Percentiles rank a stretch among this genome's conserved stretches.
These are phyloP conservation scores for Metschnikowia amazonensis DNA, from an alignment of 805 yeast species.

Conservation along the genomic window DNA sequence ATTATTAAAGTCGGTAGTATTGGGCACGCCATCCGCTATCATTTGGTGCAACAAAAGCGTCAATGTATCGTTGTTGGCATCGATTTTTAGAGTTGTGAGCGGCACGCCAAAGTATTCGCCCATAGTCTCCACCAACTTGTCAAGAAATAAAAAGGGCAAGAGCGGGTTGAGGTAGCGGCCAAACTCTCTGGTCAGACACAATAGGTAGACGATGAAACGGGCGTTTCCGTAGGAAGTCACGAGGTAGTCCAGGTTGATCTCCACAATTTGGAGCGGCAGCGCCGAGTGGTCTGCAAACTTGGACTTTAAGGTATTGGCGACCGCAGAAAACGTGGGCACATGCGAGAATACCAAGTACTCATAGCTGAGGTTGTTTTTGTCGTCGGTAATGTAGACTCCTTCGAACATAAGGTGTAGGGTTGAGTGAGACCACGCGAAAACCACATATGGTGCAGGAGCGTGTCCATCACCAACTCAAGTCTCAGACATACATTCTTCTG, in stretches of 20 bases:
- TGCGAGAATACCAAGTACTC: conserved; percentile 32
- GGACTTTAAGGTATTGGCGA: conserved; percentile 18
- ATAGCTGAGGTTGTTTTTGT: conserved; percentile 30
- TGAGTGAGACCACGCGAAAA: not conserved
- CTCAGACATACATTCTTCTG: no score
- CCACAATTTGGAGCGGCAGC: conserved; percentile 22
- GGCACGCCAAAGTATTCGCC: conserved; percentile 57
- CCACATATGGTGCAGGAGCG: not conserved
- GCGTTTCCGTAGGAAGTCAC: conserved; percentile 23
- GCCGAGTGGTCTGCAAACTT: conserved; percentile 8
- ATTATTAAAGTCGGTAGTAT: conserved; percentile 65
- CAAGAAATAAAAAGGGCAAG: conserved; percentile 52
- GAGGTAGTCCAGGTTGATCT: conserved; percentile 29
- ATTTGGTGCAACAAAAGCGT: conserved; percentile 70
- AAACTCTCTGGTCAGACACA: conserved; percentile 20
- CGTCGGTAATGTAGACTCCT: conserved; percentile 41
- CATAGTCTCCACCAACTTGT: conserved; percentile 47
- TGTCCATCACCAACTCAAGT: no score
- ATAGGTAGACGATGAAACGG: conserved; percentile 26
- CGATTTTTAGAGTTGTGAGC: conserved; percentile 54
- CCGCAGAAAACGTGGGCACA: conserved; percentile 32
- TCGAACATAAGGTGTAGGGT: conserved; percentile 30
- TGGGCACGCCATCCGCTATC: conserved; percentile 75
- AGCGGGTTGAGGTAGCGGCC: conserved; percentile 40
- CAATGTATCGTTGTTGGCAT: conserved; percentile 66